Conservation (phyloP, 1,139 yeast species). For the Pneumocystis wakefieldiae region DNA sequence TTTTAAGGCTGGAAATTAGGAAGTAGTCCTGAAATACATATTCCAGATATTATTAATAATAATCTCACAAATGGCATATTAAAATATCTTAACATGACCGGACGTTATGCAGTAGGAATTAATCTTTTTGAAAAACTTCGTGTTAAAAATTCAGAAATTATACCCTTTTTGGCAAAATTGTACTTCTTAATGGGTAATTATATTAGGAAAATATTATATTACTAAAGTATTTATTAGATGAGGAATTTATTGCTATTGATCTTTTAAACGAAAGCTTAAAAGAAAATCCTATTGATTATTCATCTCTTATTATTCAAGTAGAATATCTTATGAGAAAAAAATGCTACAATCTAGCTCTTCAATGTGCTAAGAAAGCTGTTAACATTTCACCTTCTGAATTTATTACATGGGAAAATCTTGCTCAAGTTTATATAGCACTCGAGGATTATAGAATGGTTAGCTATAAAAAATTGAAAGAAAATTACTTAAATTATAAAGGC, state of each 20-base stretch:
- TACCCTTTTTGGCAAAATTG: slow-evolving; percentile 46
- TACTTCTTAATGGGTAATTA: slow-evolving; percentile 26
- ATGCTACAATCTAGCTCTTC: slow-evolving; percentile 56
- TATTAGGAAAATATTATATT: neutral
- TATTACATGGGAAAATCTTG: slow-evolving; percentile 64
- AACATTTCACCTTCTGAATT: slow-evolving; percentile 75
- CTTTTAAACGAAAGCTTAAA: slow-evolving; percentile 46
- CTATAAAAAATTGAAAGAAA: neutral
- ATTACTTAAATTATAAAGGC: slow-evolving; percentile 31
- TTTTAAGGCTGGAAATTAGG: slow-evolving; percentile 31
- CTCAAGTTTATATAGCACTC: slow-evolving; percentile 52
- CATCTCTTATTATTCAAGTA: slow-evolving; percentile 44
- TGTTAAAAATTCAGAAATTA: slow-evolving; percentile 35
- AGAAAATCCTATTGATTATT: slow-evolving; percentile 48
- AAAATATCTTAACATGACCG: slow-evolving; percentile 50
- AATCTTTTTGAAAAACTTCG: slow-evolving; percentile 35
- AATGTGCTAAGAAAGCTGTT: slow-evolving; percentile 59
- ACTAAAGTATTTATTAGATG: slow-evolving; percentile 31
- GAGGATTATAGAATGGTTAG: slow-evolving; percentile 43
- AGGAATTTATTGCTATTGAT: slow-evolving; percentile 65
- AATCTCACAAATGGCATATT: slow-evolving; percentile 63
- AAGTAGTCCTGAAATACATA: slow-evolving; percentile 49
- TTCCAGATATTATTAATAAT: slow-evolving; percentile 55
- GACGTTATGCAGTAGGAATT: slow-evolving; percentile 44
- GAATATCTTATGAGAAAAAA: slow-evolving; percentile 53